Base-by-base conservation (phyloP, 169 alveolate species). In the Cryptosporidium canis region DNA sequence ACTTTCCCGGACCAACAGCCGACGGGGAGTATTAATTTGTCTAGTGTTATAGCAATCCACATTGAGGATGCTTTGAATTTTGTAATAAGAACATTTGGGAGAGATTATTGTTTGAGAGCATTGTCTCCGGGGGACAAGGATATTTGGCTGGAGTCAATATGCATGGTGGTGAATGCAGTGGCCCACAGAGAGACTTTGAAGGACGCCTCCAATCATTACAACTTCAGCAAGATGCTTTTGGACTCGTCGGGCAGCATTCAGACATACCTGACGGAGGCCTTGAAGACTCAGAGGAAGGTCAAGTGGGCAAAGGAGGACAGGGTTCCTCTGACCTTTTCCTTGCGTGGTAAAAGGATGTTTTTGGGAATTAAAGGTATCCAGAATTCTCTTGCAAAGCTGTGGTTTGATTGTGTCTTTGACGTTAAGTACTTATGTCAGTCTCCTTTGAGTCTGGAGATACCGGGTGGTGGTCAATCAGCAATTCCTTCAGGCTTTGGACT, bases 1-100 rank as follows among this genome's bases (percentile, higher is more conserved):
- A 77, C 87, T 41, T 77, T 58, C 39, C 51, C 41, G n/a, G 87
- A 77, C 35, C 87, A 77, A 21, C 87, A 77, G n/a, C 87, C 87
- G 3, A 35, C 65, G 5, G 87, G 87, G 4, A 58, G 67, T 27
- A 77, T 77, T 39, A 77, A 77, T 21, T 61, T 77, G 39, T 77
- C 87, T 18, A 43, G 77, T 31, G 87, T 77, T 16, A 43, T 21
- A 11, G 72, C 87, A 9, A 77, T 77, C 21, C 87, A 77, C 21
- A 77, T 77, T 16, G 87, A 77, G 1, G 87, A 77, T 55, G 87
- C 87, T 27, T 41, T 77, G 45, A 55, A 77, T n/a, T 77, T 77
- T 61, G 87, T 77, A 4, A 77, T 77, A 14, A 77, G 64, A 27
- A 77, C 87, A 3, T 63, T 43, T 27, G 87, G 87, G 6, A 77